These are phyloP conservation scores for Coleophoma eucalyptorum DNA, from an alignment of 2,329 filamentous ascomycete species.

Conservation along the genomic window DNA sequence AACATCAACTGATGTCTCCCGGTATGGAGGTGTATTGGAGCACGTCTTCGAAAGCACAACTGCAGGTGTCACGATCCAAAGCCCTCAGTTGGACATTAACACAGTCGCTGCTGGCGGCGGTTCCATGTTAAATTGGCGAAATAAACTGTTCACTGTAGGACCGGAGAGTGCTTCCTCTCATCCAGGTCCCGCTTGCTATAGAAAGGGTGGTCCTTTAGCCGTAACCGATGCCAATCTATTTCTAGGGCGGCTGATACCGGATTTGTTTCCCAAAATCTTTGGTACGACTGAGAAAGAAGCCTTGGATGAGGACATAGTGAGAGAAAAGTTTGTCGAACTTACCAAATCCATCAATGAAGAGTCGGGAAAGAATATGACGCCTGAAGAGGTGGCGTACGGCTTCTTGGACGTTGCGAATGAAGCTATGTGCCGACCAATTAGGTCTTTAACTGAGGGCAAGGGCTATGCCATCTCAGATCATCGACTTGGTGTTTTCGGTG, in stretches of 20 bases:
- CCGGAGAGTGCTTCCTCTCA: constrained; percentile 67
- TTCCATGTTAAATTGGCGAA: constrained; percentile 57
- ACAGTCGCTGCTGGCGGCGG: constrained; percentile 44
- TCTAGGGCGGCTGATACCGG: constrained; percentile 75
- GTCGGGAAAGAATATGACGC: constrained; percentile 57
- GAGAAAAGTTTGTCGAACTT: constrained; percentile 69
- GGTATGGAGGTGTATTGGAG: constrained; percentile 62
- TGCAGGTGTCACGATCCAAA: constrained; percentile 73
- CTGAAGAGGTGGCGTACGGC: constrained; percentile 54
- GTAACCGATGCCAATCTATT: constrained; percentile 89
- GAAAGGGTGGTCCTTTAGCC: constrained; percentile 81
- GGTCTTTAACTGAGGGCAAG: constrained; percentile 84
- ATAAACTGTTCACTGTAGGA: constrained; percentile 67
- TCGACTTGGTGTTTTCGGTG: constrained; percentile 82
- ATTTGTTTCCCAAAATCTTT: constrained; percentile 92
- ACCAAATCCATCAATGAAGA: constrained; percentile 74
- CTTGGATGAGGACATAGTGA: constrained; percentile 70
- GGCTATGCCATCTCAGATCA: constrained; percentile 86
- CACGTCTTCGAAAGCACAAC: constrained; percentile 75
- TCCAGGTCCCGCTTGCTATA: constrained; percentile 84
- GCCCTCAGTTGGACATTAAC: constrained; percentile 76
- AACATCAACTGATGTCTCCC: constrained; percentile 64
- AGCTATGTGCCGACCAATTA: constrained; percentile 84
- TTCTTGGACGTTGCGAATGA: constrained; percentile 88
- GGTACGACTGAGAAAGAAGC: constrained; percentile 80